Percentiles rank a stretch among this genome's conserved stretches.
These are phyloP conservation scores for Penicillium digitatum DNA, from an alignment of 2,329 filamentous ascomycete species.

Conservation along the genomic window DNA sequence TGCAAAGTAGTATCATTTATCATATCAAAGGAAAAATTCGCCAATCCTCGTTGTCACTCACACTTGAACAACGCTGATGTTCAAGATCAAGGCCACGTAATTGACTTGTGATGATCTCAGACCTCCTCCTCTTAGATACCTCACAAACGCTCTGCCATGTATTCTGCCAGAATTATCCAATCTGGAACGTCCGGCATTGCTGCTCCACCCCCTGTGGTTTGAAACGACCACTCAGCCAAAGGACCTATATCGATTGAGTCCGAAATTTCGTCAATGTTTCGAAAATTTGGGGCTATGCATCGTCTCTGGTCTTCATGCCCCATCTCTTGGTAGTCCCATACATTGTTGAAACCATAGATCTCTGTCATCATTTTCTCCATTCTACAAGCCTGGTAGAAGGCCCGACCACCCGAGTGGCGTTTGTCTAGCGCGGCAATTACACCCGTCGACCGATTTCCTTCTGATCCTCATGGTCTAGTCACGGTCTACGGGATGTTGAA, in stretches of 20 bases:
- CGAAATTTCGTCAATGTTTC: neutral
- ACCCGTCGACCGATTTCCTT: conserved; percentile 1
- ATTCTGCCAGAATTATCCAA: conserved; percentile 25
- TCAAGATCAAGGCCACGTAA: neutral
- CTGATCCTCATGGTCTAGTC: neutral
- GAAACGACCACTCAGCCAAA: conserved; percentile 19
- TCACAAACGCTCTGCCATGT: conserved; percentile 23
- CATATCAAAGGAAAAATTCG: too few species aligned
- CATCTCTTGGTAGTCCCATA: too few species aligned
- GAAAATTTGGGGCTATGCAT: neutral
- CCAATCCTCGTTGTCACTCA: neutral
- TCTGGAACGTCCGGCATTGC: conserved; percentile 23
- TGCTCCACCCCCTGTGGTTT: conserved; percentile 1
- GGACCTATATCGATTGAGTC: conserved; percentile 1
- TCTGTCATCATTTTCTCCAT: too few species aligned
- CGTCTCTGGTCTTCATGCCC: neutral
- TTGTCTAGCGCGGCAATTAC: neutral
- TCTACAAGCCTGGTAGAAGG: neutral
- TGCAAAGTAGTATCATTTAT: too few species aligned
- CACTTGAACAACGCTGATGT: neutral
- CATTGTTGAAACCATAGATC: too few species aligned
- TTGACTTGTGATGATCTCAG: neutral
- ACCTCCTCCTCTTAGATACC: neutral
- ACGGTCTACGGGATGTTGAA: neutral
- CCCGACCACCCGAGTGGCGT: conserved; percentile 6